Evolutionary conservation across 1,139 yeast species (phyloP), one percentile per base, ranked within the genome.

Genomic region (Protomyces lactucae-debilis): DNA sequence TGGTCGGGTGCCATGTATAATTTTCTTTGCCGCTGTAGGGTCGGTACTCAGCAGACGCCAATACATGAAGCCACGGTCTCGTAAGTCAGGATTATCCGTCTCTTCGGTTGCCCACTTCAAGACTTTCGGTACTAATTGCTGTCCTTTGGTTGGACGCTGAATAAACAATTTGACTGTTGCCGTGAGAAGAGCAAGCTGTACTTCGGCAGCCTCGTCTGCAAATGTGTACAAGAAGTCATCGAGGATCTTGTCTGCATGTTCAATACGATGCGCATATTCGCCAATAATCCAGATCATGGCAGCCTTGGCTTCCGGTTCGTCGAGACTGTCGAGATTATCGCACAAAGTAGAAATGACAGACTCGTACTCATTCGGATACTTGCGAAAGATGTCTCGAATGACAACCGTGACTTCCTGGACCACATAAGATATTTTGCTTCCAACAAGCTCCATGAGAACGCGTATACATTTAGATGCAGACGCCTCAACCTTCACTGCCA

Each of bases 231-330:
- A 74, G 55, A 85, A 76, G 21, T 79, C 80, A 1, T 77, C 78
- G 46, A 88, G 73, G 3, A 85, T 74, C 0, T 73, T 70, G 28
- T 79, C 81, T 0, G 85, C 77, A 51, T 81, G 76, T 2, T 80
- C 78, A 39, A 87, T 80, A 2, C 77, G 70, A 21, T 79, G 78
- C 40, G 86, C 83, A 72, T 84, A 86, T 67, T 88, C 88, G 0
- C 97, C 96, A 45, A 88, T 76, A 36, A 91, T 85, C 97, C 97
- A 92, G 16, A 88, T 80, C 77, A 88, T 78, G 0, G 97, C 85
- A 4, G 86, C 80, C 72, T 85, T 88, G 0, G 97, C 85, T 68
- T 88, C 96, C 0, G 89, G 85, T 69, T 90, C 96, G 57, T 85
- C 89, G 28, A 85, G 76, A 0, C 75, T 71, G 45, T 75, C 77